phyloP scores from a whole-genome alignment of 2,329 filamentous ascomycete genomes.

The Corinectria fuckeliana region DNA sequence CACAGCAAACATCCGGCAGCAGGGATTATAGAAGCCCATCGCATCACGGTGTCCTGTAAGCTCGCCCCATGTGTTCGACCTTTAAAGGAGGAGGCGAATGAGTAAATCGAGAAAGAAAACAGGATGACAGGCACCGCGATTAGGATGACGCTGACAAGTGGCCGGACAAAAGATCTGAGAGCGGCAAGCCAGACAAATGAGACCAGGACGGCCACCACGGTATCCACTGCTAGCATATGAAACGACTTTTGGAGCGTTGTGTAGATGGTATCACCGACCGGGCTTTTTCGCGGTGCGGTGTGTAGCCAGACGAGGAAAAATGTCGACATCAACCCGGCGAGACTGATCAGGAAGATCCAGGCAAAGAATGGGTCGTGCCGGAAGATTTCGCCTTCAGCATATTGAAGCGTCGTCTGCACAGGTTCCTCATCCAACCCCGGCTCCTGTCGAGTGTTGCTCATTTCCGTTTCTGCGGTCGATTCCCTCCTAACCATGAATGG shows the following conservation, averaged over 20 bases:
- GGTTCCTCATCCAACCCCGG: slow-evolving; percentile 46
- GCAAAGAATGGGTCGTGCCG: slow-evolving; percentile 91
- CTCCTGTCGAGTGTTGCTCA: slow-evolving; percentile 47
- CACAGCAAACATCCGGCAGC: slow-evolving; percentile 76
- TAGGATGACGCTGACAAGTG: slow-evolving; percentile 81
- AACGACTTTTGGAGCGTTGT: slow-evolving; percentile 86
- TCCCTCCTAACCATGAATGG: slow-evolving; percentile 50
- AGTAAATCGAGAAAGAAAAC: slow-evolving; percentile 88
- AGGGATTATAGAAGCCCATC: slow-evolving; percentile 83
- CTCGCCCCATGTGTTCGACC: slow-evolving; percentile 75
- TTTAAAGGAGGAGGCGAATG: slow-evolving; percentile 88
- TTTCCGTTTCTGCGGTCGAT: slow-evolving; percentile 56
- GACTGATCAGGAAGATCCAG: slow-evolving; percentile 83
- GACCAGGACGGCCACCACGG: slow-evolving; percentile 85
- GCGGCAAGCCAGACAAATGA: slow-evolving; percentile 90
- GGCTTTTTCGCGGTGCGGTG: slow-evolving; percentile 74
- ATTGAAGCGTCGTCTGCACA: slow-evolving; percentile 54
- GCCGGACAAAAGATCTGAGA: slow-evolving; percentile 84
- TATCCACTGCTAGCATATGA: slow-evolving; percentile 88
- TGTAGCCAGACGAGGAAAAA: slow-evolving; percentile 91
- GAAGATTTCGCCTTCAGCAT: slow-evolving; percentile 71
- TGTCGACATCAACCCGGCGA: slow-evolving; percentile 85
- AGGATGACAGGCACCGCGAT: slow-evolving; percentile 86
- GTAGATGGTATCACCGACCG: slow-evolving; percentile 93
- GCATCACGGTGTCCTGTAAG: slow-evolving; percentile 88